These are phyloP conservation scores for Gloeostereum incarnatum DNA, from an alignment of 768 basidiomycete species.

Conservation along the genomic window DNA sequence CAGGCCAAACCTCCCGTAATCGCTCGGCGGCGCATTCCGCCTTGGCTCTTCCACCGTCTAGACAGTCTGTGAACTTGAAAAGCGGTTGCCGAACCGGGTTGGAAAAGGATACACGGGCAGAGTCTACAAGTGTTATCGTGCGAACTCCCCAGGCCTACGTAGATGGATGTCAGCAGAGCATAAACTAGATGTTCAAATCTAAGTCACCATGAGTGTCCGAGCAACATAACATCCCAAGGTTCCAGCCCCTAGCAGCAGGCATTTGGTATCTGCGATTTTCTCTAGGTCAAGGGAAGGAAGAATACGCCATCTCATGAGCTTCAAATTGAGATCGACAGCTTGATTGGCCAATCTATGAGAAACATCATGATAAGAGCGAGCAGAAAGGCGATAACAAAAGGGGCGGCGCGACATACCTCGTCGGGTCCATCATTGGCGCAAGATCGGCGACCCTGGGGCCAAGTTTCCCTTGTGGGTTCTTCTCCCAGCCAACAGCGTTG, in stretches of 20 bases:
- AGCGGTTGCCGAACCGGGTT: slow-evolving; percentile 97
- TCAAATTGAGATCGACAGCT: slow-evolving; percentile 95
- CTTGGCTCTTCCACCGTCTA: slow-evolving; percentile 90
- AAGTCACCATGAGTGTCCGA: slow-evolving; percentile 74
- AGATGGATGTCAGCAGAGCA: background rate
- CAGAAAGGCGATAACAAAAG: background rate
- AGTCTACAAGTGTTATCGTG: slow-evolving; percentile 90
- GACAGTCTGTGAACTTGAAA: slow-evolving; percentile 91
- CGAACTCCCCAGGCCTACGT: slow-evolving; percentile 90
- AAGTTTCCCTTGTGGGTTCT: slow-evolving; percentile 80
- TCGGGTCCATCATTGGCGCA: slow-evolving; percentile 94
- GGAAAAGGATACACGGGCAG: slow-evolving; percentile 86
- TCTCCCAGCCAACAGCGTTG: slow-evolving; percentile 90
- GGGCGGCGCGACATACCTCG: slow-evolving; percentile 31
- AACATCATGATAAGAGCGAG: background rate
- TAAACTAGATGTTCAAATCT: background rate
- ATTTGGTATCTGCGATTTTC: slow-evolving; percentile 69
- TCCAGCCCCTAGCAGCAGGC: slow-evolving; percentile 88
- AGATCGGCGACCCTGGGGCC: slow-evolving; percentile 84
- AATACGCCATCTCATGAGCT: slow-evolving; percentile 97
- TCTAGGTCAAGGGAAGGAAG: slow-evolving; percentile 85
- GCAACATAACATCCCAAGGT: slow-evolving; percentile 97
- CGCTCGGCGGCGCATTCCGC: slow-evolving; percentile 83
- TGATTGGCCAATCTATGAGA: slow-evolving; percentile 80
- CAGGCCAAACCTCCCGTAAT: slow-evolving; percentile 86